Evolutionary conservation across 2,329 filamentous ascomycete genomes (phyloP), one percentile per base, ranked within the genome.

Genomic region (Fusarium duplospermum): DNA sequence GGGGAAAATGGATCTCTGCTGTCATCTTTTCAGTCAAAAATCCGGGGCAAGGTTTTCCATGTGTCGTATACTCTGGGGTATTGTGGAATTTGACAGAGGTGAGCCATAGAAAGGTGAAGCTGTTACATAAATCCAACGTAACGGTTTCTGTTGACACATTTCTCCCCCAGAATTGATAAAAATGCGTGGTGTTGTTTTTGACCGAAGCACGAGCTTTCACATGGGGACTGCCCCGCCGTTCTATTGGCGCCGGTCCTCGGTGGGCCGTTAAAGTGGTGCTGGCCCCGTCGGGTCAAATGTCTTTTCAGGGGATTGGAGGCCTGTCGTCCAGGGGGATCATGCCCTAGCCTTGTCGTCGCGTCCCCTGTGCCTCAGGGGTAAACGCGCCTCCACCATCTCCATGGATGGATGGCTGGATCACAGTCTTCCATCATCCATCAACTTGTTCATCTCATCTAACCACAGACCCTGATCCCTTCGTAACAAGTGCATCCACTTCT

Each of bases 61-160:
- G 64, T 64, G 45, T 62, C 64, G 59, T 59, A 8, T 1, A 67
- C 47, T 73, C 76, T 73, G 76, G 76, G 71, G 76, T 69, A 75
- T 66, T 68, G 69, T 72, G 67, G 67, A 62, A 71, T 63, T 47
- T 24, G 9, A 18, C 16, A 13, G 57, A n/a, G 59, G 65, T 62
- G 67, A 71, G 57, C 76, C 76, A 77, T 69, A 67, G 65, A 77
- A 76, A 68, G 38, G 9, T 16, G 14, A 73, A 70, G 69, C 36
- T 35, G 76, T 78, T 78, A 78, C 73, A 75, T 78, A 77, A 76
- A 72, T 24, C 22, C 56, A 62, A 78, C 74, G 76, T 78, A 78
- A 78, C 45, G 66, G 54, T 69, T 71, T 77, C 64, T 31, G 8
- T 18, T 38, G 38, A 31, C 61, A 40, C 20, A 27, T 64, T 63